Evolutionary conservation across 2,329 filamentous ascomycete species (phyloP).

Genomic region (Curvularia sp.): DNA sequence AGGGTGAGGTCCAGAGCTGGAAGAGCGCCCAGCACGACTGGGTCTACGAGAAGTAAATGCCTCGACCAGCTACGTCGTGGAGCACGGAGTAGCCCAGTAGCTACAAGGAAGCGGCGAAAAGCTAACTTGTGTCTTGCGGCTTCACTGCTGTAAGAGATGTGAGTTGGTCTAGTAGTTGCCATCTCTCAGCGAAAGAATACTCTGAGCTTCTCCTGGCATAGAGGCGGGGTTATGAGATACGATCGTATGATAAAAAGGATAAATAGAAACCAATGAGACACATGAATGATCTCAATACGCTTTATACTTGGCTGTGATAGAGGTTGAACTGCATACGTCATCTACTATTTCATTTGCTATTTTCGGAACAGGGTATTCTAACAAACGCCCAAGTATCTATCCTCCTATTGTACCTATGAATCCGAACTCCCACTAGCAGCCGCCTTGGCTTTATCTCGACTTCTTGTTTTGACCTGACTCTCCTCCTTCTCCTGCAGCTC

Average conservation of each 20-base stretch:
- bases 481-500: conserved; percentile 28
- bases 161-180: conserved; percentile 8
- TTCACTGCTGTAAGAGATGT: not conserved
- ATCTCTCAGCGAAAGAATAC: conserved; percentile 3
- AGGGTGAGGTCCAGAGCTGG: conserved; percentile 83
- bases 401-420: not conserved
- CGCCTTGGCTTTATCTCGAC: conserved; percentile 18
- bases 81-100: conserved; percentile 12
- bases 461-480: conserved; percentile 23
- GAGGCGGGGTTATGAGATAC: conserved; percentile 16
- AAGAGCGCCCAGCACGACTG: conserved; percentile 86
- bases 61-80: conserved; percentile 5
- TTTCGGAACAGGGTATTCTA: not conserved
- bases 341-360: not conserved
- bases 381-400: conserved; percentile 1
- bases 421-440: conserved; percentile 1
- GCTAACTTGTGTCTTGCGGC: not conserved
- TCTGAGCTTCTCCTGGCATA: not conserved
- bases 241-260: conserved; percentile 26
- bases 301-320: conserved; percentile 7
- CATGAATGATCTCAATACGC: conserved; percentile 31
- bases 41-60: conserved; percentile 86
- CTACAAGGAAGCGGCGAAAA: conserved; percentile 2
- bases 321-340: not conserved
- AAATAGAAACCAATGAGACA: conserved; percentile 34